Evolutionary conservation across 2,329 filamentous ascomycete species (phyloP).

Genomic region (Pseudogymnoascus sp.): DNA sequence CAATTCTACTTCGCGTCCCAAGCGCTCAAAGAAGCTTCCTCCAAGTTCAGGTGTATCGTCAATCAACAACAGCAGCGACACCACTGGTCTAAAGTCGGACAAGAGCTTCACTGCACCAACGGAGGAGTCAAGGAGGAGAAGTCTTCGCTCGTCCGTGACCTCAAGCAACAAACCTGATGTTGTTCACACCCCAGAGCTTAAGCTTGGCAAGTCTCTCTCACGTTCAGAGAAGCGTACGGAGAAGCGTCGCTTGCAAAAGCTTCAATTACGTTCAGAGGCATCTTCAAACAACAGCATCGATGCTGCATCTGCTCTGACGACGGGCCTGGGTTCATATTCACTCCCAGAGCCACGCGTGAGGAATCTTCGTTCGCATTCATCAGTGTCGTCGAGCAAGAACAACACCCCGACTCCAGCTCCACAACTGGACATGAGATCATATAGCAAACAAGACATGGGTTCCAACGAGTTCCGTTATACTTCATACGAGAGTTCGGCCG

Average conservation of each 20-base stretch:
- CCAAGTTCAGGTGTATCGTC: not conserved
- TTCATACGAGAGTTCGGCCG: not conserved
- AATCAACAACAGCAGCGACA: not conserved
- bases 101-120: not conserved
- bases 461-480: not conserved
- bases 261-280: not conserved
- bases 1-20: not conserved
- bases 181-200: not conserved
- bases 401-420: not conserved
- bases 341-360: not conserved
- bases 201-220: not conserved
- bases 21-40: not conserved
- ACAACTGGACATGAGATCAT: not conserved
- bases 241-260: not conserved
- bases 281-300: not conserved
- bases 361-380: not conserved
- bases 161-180: not conserved
- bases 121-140: not conserved
- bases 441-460: not conserved
- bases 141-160: not conserved
- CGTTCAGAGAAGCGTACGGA: not conserved
- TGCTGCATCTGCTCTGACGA: not conserved
- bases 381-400: not conserved
- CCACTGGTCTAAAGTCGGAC: not conserved
- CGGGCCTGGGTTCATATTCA: not conserved